A percentile compares a stretch with the other conserved stretches of the same genome.
phyloP scores from a whole-genome alignment of 106 monocot species.

The Agapanthus africanus region DNA sequence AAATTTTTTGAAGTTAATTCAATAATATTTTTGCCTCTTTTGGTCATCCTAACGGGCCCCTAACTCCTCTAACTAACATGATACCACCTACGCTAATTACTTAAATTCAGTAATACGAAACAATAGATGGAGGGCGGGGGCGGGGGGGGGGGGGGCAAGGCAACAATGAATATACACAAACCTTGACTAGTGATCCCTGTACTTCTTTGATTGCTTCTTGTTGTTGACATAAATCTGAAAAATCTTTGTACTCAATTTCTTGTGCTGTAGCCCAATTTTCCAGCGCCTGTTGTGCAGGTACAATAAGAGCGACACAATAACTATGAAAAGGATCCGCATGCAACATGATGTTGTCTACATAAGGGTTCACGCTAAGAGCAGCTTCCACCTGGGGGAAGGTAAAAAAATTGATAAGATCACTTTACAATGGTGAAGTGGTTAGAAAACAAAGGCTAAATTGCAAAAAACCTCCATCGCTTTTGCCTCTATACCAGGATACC shows the following conservation, averaged over 20 bases:
- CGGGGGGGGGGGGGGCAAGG: background rate
- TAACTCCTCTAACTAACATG: background rate
- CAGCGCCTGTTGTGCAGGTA: slow-evolving; percentile 36
- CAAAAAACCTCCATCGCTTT: too few species aligned
- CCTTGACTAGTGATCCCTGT: slow-evolving; percentile 67
- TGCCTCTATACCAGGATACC: too few species aligned
- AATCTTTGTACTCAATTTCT: slow-evolving; percentile 43
- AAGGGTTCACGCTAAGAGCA: slow-evolving; percentile 61
- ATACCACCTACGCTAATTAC: background rate
- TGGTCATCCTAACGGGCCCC: too few species aligned
- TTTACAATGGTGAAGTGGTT: too few species aligned
- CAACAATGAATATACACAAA: slow-evolving; percentile 19
- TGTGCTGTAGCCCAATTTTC: slow-evolving; percentile 72
- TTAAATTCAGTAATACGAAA: background rate
- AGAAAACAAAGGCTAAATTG: too few species aligned
- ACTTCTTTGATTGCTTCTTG: slow-evolving; percentile 77
- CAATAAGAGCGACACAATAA: slow-evolving; percentile 80
- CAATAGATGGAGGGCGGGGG: background rate
- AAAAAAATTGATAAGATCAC: slow-evolving; percentile 1
- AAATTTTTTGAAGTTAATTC: too few species aligned
- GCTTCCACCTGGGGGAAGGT: slow-evolving; percentile 66
- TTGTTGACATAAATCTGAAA: slow-evolving; percentile 66
- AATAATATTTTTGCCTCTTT: too few species aligned
- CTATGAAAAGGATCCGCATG: slow-evolving; percentile 83
- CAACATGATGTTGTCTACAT: slow-evolving; percentile 95